A percentile compares a stretch with the other conserved stretches of the same genome.
Evolutionary conservation across 306 rosid genomes (phyloP).

Genomic region (Sphenostylis stenocarpa): DNA sequence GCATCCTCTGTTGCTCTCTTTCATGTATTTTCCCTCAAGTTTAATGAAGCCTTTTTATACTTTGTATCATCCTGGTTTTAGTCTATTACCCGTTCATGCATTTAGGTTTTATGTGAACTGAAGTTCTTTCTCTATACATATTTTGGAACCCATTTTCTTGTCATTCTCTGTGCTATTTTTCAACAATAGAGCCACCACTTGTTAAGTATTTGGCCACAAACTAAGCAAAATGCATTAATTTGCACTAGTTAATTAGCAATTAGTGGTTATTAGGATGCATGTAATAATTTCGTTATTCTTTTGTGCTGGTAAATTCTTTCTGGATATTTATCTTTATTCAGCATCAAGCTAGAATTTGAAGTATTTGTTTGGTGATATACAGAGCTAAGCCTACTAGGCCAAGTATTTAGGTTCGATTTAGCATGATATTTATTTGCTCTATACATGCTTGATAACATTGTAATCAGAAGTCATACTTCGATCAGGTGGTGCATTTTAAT

Average conservation of each 20-base stretch:
- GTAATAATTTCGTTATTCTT: not conserved
- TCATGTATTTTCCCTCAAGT: not conserved
- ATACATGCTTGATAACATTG: not conserved
- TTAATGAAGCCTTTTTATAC: not conserved
- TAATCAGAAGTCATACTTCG: too few relatives aligned
- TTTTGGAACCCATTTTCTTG: not conserved
- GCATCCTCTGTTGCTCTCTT: not conserved
- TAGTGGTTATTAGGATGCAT: not conserved
- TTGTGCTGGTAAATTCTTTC: not conserved
- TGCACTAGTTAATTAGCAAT: not conserved
- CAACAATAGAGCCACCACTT: not conserved
- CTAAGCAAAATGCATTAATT: not conserved
- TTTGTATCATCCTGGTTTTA: conserved; percentile 14
- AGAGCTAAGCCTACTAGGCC: too few relatives aligned
- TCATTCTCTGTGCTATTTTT: not conserved
- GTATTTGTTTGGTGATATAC: not conserved
- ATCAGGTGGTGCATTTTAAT: too few relatives aligned
- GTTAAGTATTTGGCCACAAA: not conserved
- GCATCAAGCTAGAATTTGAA: not conserved
- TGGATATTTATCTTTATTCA: not conserved
- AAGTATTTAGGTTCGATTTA: not conserved
- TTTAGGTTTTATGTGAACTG: not conserved
- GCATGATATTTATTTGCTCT: not conserved
- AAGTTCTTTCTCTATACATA: not conserved
- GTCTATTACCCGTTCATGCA: not conserved